A percentile compares a stretch with the other conserved stretches of the same genome.
phyloP scores from a whole-genome alignment of 345 rosid species.

The Populus euphratica region DNA sequence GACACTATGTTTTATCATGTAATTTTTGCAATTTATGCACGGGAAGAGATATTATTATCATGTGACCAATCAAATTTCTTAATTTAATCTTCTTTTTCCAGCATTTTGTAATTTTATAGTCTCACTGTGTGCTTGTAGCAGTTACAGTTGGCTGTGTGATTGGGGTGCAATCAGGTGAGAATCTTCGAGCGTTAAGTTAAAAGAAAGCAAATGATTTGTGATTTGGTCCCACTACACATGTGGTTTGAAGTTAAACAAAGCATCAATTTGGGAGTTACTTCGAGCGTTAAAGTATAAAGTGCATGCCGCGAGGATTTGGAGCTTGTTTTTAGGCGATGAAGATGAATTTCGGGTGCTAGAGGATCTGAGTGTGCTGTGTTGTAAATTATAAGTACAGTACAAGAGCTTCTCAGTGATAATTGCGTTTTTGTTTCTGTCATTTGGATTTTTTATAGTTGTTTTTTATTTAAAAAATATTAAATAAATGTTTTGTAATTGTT shows the following conservation, averaged over 20 bases:
- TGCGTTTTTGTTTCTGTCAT: too few relatives aligned
- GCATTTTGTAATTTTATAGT: neutral
- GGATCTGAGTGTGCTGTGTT: neutral
- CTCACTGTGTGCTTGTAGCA: too few relatives aligned
- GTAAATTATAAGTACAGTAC: too few relatives aligned
- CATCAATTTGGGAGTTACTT: neutral
- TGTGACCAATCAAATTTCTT: neutral
- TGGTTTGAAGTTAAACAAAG: neutral
- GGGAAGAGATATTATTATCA: neutral
- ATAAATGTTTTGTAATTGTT: too few relatives aligned
- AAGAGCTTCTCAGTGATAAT: too few relatives aligned
- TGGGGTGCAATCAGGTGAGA: slow-evolving; percentile 3
- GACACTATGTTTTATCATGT: neutral
- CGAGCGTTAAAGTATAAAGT: too few relatives aligned
- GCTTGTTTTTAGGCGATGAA: neutral
- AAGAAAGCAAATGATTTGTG: neutral
- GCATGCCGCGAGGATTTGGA: too few relatives aligned
- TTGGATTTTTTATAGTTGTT: too few relatives aligned
- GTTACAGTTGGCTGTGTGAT: neutral
- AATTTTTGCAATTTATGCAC: neutral
- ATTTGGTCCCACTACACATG: slow-evolving; percentile 11
- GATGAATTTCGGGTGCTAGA: neutral
- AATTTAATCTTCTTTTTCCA: neutral
- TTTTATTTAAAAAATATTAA: too few relatives aligned
- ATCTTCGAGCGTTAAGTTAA: slow-evolving; percentile 1